These are phyloP conservation scores for Claviceps sorghi DNA, from an alignment of 2,329 filamentous ascomycete species.

Conservation along the genomic window DNA sequence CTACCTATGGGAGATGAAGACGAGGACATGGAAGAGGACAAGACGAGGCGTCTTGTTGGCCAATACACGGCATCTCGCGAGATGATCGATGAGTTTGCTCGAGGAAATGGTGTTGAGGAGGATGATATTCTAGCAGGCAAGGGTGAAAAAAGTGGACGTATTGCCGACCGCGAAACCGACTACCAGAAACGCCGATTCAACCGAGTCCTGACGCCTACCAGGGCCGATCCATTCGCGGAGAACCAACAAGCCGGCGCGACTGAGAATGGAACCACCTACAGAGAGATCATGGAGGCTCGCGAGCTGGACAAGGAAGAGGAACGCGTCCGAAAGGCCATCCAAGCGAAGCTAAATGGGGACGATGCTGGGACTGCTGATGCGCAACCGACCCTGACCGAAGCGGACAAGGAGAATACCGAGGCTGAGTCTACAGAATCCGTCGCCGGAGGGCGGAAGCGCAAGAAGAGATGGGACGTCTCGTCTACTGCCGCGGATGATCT, in stretches of 20 bases:
- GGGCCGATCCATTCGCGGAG: conserved; percentile 71
- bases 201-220: conserved; percentile 70
- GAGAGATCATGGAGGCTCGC: conserved; percentile 77
- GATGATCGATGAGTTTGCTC: conserved; percentile 88
- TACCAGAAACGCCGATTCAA: conserved; percentile 95
- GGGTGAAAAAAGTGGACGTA: conserved; percentile 77
- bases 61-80: conserved; percentile 90
- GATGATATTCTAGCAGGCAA: conserved; percentile 75
- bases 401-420: conserved; percentile 59
- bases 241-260: conserved; percentile 53
- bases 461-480: conserved; percentile 85
- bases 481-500: conserved; percentile 41
- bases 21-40: conserved; percentile 64
- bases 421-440: conserved; percentile 51
- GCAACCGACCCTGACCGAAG: conserved; percentile 59
- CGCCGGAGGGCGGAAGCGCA: conserved; percentile 59
- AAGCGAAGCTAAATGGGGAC: conserved; percentile 51
- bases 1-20: conserved; percentile 68
- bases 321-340: conserved; percentile 64
- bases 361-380: conserved; percentile 48
- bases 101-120: conserved; percentile 73
- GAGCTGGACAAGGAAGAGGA: conserved; percentile 92
- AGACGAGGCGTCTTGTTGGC: conserved; percentile 65
- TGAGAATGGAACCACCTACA: conserved; percentile 67
- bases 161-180: conserved; percentile 85